Evolutionary conservation across 2,329 filamentous ascomycete species (phyloP), one percentile per base, ranked within the genome.

Genomic region (Fusarium metavorans): DNA sequence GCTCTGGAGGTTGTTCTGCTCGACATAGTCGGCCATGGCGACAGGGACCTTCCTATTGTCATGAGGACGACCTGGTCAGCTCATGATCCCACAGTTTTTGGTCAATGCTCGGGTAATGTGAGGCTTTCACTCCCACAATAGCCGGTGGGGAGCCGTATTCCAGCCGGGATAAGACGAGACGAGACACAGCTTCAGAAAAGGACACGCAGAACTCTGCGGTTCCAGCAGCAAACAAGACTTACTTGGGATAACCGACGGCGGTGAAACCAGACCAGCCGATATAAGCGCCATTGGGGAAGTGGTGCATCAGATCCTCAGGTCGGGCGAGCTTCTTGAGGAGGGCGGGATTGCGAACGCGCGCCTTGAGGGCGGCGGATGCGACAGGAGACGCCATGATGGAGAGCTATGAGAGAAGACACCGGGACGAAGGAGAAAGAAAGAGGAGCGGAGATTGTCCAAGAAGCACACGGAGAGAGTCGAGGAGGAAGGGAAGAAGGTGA

Each of bases 221-320:
- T 35, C 30, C 43, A 8, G 34, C 25, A 10, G 16, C 20, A 9
- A 6, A 6, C 0, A 6, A 43, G 8, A 78, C 82, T 64, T 70
- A 82, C 93, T 97, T 97, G 73, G 94, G 94, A 85, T 97, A 97
- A 69, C 94, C 94, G 64, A 97, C 94, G 78, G 94, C 95, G 14
- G 95, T 97, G 84, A 97, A 97, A 39, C 95, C 95, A 74, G 92
- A 95, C 95, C 95, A 97, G 79, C 95, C 95, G 78, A 97, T 90
- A 83, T 97, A 97, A n/a, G 93, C 85, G 80, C 92, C 92, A 87
- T 97, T 90, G 74, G 95, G 95, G 79, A 97, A 97, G 77, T 94
- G 88, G 73, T 93, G 88, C 70, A 97, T 88, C 74, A 97, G 84
- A 82, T 97, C 94, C 83, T 97, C 91, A 41, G 95, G 91, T 78